Base-by-base conservation (phyloP, 1,284 basidiomycete species). In the Coniferiporia sulphurascens region DNA sequence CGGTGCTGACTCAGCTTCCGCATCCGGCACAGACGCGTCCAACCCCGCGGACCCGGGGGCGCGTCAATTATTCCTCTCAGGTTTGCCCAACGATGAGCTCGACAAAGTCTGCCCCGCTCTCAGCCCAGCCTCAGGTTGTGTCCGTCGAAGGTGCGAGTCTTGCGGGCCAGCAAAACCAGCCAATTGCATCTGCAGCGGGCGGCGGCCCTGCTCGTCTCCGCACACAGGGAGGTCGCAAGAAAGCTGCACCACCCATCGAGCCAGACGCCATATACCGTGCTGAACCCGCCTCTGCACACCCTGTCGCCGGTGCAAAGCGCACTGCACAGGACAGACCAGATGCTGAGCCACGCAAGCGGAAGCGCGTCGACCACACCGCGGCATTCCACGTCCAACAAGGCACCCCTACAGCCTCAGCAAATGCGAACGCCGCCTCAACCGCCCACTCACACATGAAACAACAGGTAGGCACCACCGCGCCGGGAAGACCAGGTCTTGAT, bases 311-410 rank as follows among this genome's bases (percentile, higher is more conserved):
- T 21, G 35, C 51, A 15, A 63, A 63, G 53, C 58, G 62, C 55
- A 53, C 55, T 13, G 56, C 52, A 12, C 52, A 58, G 34, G 61
- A 60, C 38, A 21, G 53, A 9, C 75, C 71, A 45, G 87, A 87
- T 3, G 84, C 84, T 17, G 87, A 89, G 65, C 81, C 84, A 17
- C 76, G 87, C 55, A 90, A 90, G 72, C 74, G 87, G 64, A 90
- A 89, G 71, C 79, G 85, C 63, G 76, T 81, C 41, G 87, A 85
- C 34, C 57, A 70, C 7, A 45, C 56, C 4, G 62, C 56, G 15
- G 61, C 72, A 54, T 45, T 56, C 10, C 44, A 56, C 38, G 56
- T 36, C 36, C 58, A 51, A 32, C 41, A 36, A 35, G 45, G 43
- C 44, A n/a, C 50, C 4, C 27, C 52, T 36, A 52, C 35, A 32